A percentile compares a stretch with the other conserved stretches of the same genome.
Evolutionary conservation across 2,329 filamentous ascomycete genomes (phyloP).

Genomic region (Alternaria consortialis): DNA sequence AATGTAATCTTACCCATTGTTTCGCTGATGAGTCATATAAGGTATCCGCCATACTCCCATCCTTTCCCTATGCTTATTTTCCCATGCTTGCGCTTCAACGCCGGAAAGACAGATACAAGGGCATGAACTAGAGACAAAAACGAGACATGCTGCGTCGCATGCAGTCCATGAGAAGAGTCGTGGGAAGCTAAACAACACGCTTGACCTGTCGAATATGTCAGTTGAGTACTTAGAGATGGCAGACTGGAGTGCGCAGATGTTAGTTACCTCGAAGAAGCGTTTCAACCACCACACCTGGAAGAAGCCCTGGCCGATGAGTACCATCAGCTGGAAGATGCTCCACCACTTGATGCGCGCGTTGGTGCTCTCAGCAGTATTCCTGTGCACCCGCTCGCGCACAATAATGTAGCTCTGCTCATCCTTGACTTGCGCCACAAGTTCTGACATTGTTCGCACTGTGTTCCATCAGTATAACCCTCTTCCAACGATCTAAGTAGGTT

Average conservation of each 20-base stretch:
- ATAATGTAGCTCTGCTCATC: constrained; percentile 99
- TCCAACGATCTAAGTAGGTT: neutral
- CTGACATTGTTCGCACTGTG: constrained; percentile 80
- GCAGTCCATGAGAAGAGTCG: neutral
- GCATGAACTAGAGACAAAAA: neutral
- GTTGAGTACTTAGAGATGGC: neutral
- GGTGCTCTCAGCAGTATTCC: constrained; percentile 98
- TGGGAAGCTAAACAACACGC: constrained; percentile 39
- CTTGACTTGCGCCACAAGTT: constrained; percentile 90
- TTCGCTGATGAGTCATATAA: constrained; percentile 6
- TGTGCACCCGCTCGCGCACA: constrained; percentile 91
- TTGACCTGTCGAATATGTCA: constrained; percentile 38
- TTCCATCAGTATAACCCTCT: constrained; percentile 22
- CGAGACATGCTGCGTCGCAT: neutral
- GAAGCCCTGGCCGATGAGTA: constrained; percentile 88
- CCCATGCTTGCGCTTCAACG: constrained; percentile 28
- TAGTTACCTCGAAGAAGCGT: constrained; percentile 88
- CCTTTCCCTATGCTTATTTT: constrained; percentile 10
- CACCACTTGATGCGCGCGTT: constrained; percentile 99
- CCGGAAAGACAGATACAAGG: constrained; percentile 19
- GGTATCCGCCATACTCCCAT: constrained; percentile 17
- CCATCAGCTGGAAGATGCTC: constrained; percentile 93
- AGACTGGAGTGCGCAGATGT: neutral
- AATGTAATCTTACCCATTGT: constrained; percentile 6
- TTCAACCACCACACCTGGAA: constrained; percentile 99